Evolutionary conservation across 208 protist genomes (phyloP).

Genomic region (Leishmania amazonensis): DNA sequence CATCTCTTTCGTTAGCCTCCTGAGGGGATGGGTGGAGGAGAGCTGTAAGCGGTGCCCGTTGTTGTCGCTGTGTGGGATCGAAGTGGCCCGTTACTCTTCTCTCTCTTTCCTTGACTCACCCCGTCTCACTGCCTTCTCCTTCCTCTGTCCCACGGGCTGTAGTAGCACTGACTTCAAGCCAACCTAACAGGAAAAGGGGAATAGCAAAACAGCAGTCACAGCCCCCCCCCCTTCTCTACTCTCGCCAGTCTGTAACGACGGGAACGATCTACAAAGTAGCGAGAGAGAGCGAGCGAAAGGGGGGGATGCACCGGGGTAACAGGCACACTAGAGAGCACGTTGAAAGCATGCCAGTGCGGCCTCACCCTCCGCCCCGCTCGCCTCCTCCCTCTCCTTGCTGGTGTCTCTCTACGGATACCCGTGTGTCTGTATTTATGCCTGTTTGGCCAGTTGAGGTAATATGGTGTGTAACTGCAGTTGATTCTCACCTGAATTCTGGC

Average conservation of each 20-base stretch:
- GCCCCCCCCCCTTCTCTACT: neutral
- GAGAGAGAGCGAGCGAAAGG: neutral
- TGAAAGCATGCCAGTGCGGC: neutral
- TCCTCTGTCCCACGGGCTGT: neutral
- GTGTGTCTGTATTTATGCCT: neutral
- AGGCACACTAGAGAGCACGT: neutral
- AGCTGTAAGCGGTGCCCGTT: neutral
- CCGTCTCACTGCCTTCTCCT: neutral
- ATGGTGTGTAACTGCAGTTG: neutral
- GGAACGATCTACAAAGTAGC: neutral
- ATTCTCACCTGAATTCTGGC: neutral
- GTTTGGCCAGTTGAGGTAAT: neutral
- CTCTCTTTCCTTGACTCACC: neutral
- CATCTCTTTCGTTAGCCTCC: neutral
- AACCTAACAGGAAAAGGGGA: neutral
- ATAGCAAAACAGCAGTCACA: neutral
- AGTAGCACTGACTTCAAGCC: constrained; percentile 5
- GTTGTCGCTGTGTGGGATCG: neutral
- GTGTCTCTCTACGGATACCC: neutral
- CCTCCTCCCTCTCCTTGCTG: neutral
- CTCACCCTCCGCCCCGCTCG: neutral
- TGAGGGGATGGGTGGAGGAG: neutral
- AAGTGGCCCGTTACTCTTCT: neutral
- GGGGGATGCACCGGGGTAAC: neutral
- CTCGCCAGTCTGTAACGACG: neutral